phyloP scores from a whole-genome alignment of 352 stramenopile genomes.

The Globisporangium paroecandrum region DNA sequence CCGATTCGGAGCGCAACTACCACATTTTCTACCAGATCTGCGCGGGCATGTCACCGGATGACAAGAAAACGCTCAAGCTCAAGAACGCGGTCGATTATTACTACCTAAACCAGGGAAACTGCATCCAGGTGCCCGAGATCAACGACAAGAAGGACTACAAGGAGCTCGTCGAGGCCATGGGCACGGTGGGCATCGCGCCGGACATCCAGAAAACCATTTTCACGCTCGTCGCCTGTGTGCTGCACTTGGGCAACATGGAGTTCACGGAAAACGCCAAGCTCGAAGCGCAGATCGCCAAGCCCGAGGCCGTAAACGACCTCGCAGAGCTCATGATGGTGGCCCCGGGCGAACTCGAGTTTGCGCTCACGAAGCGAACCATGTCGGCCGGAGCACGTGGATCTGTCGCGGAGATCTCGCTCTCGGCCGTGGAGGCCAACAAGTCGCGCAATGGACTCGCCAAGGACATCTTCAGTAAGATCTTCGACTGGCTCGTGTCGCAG shows the following conservation, averaged over 20 bases:
- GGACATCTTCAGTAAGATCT: constrained; percentile 95
- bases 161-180: constrained; percentile 91
- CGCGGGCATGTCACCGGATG: constrained; percentile 61
- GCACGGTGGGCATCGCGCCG: constrained; percentile 83
- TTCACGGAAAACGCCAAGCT: constrained; percentile 87
- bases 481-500: constrained; percentile 94
- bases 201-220: constrained; percentile 95
- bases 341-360: constrained; percentile 78
- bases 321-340: constrained; percentile 87
- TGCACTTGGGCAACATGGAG: constrained; percentile 97
- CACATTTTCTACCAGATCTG: constrained; percentile 99
- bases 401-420: constrained; percentile 83
- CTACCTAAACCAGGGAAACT: constrained; percentile 94
- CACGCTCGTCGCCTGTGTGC: constrained; percentile 92
- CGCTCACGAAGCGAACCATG: constrained; percentile 88
- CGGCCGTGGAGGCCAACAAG: constrained; percentile 76
- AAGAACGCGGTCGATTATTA: constrained; percentile 88
- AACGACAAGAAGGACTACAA: constrained; percentile 95
- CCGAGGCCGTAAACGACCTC: constrained; percentile 66
- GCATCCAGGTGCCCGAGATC: constrained; percentile 90
- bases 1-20: constrained; percentile 95
- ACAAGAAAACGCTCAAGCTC: constrained; percentile 78
- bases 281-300: constrained; percentile 63
- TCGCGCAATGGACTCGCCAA: constrained; percentile 95
- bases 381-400: constrained; percentile 79